Conservation (phyloP, 2,329 filamentous ascomycete species). For the Fusarium heterosporum region DNA sequence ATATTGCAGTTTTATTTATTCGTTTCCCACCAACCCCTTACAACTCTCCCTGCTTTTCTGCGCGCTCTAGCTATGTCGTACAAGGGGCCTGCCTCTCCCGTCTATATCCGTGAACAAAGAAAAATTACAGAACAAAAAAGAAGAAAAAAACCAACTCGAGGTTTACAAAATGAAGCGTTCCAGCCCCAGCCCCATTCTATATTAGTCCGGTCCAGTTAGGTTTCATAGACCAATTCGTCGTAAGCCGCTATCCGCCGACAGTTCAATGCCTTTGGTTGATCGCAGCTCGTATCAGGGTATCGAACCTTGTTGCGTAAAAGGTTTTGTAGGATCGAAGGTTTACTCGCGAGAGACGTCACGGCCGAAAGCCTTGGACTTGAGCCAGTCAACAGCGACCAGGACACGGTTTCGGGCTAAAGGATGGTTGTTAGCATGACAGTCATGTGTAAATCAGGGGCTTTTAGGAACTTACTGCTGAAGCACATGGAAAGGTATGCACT, state of each 20-base stretch:
- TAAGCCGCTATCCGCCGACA: slow-evolving; percentile 31
- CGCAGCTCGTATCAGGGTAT: slow-evolving; percentile 43
- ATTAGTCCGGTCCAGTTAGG: slow-evolving; percentile 47
- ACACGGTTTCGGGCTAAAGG: slow-evolving; percentile 87
- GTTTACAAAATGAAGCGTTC: slow-evolving; percentile 42
- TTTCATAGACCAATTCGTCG: slow-evolving; percentile 42
- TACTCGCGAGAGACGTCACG: slow-evolving; percentile 92
- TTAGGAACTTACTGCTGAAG: slow-evolving; percentile 88
- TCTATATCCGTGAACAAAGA: slow-evolving; percentile 43
- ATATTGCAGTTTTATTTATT: slow-evolving; percentile 23
- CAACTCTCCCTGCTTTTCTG: slow-evolving; percentile 34
- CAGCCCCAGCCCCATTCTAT: slow-evolving; percentile 46
- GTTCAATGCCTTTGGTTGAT: slow-evolving; percentile 15
- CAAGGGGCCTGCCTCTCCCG: slow-evolving; percentile 39
- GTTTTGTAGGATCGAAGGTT: slow-evolving; percentile 38
- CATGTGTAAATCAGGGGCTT: neutral
- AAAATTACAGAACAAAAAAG: slow-evolving; percentile 37
- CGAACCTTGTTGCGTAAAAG: slow-evolving; percentile 42
- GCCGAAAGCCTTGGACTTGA: slow-evolving; percentile 96
- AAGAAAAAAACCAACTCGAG: slow-evolving; percentile 38
- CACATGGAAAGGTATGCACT: slow-evolving; percentile 99
- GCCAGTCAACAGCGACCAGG: slow-evolving; percentile 92
- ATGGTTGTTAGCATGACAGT: slow-evolving; percentile 33
- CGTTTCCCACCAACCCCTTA: slow-evolving; percentile 3
- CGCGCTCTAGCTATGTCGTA: slow-evolving; percentile 43